Conservation (phyloP, 768 basidiomycete species). For the Clitopilus hobsonii region DNA sequence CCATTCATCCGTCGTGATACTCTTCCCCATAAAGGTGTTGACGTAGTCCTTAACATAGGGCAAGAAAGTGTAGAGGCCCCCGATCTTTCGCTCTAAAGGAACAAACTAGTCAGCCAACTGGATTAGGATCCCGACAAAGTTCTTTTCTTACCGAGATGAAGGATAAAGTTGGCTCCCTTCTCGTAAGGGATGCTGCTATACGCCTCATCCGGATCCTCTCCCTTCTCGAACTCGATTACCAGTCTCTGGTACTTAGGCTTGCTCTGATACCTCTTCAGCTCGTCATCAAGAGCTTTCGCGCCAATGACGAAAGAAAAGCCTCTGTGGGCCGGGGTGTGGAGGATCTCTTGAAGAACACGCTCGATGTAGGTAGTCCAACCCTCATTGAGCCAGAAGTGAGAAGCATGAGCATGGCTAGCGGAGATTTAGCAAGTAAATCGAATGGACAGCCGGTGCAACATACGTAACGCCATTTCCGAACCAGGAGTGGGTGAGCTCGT, state of each 20-base stretch:
- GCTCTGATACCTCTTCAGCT: conserved; percentile 54
- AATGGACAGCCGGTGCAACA: conserved; percentile 8
- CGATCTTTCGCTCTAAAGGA: conserved; percentile 69
- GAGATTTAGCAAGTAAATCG: neutral
- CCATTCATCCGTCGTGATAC: conserved; percentile 84
- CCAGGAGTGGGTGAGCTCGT: conserved; percentile 85
- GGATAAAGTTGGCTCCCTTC: conserved; percentile 85
- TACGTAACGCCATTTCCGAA: conserved; percentile 89
- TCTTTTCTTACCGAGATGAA: conserved; percentile 64
- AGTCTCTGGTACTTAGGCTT: conserved; percentile 76
- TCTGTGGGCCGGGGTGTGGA: conserved; percentile 72
- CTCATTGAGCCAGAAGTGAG: conserved; percentile 88
- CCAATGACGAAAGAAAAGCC: conserved; percentile 82
- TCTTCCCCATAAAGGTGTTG: conserved; percentile 73
- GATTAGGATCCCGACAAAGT: too few species aligned
- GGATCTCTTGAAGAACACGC: conserved; percentile 63
- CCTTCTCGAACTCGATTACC: conserved; percentile 66
- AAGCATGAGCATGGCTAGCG: conserved; percentile 59
- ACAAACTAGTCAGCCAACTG: too few species aligned
- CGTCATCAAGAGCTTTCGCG: conserved; percentile 63
- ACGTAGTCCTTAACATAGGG: conserved; percentile 85
- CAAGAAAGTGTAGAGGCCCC: conserved; percentile 80
- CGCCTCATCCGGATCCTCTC: conserved; percentile 77
- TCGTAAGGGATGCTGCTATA: conserved; percentile 78
- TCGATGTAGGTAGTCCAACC: conserved; percentile 95